Evolutionary conservation across 306 rosid genomes (phyloP), one percentile per base, ranked within the genome.

Genomic region (Fragaria nilgerrensis): DNA sequence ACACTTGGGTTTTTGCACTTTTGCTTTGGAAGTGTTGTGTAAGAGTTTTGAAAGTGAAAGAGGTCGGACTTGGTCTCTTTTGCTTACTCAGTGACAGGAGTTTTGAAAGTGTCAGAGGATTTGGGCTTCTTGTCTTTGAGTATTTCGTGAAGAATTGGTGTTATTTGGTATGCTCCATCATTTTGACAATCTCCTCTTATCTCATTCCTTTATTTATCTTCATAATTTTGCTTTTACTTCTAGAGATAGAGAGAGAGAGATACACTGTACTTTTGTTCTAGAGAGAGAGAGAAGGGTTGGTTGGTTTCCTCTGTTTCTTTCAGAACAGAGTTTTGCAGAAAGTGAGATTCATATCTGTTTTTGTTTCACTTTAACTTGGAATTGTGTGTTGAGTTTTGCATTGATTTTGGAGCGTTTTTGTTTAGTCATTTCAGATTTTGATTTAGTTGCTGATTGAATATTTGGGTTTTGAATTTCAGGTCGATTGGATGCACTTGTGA

Each of bases 71-170:
- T 50, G 45, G 49, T 36, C 49, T n/a, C 43, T 17, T 43, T 78
- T 75, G 49, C 56, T 76, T 78, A 37, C 73, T 75, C 11, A 68
- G 44, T 17, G 49, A 49, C 2, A 13, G 13, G 23, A 29, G 74
- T 15, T 76, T 79, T 77, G 93, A 79, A 85, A 73, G 82, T 77
- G 84, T 85, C 89, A 83, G 76, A 81, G 45, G 70, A 8, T 16
- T 34, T 17, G 69, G 36, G 22, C 8, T 32, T 25, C 5, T 16
- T 71, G 7, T 70, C 39, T 17, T 63, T 34, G 7, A 8, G 23
- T 3, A 59, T 74, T 81, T 48, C 65, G 23, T 49, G 77, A 43
- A 77, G 80, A 78, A 80, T 72, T 85, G 88, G 86, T 85, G 73
- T 78, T 80, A 83, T 81, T 83, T 68, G 89, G 91, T 90, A 85